Evolutionary conservation across 1,139 yeast genomes (phyloP).

Genomic region (Pichia sp.): DNA sequence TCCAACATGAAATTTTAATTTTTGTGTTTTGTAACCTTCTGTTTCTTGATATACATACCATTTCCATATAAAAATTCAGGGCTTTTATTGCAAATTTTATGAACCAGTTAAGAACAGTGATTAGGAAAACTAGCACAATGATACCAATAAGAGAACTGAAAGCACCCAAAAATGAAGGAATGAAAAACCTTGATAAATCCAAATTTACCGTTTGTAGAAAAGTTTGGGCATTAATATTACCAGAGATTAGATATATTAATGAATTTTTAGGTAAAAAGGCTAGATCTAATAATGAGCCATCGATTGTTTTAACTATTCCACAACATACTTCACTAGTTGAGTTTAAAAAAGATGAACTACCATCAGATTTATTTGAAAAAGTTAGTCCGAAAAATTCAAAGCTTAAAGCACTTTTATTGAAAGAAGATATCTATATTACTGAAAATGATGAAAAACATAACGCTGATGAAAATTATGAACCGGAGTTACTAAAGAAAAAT

Average conservation of each 20-base stretch:
- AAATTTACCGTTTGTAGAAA: conserved; percentile 53
- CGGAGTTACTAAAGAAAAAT: conserved; percentile 18
- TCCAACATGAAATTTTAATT: too few relatives aligned
- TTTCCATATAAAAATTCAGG: too few relatives aligned
- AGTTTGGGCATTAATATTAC: conserved; percentile 61
- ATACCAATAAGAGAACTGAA: conserved; percentile 9
- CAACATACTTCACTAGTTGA: conserved; percentile 61
- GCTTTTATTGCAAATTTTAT: too few relatives aligned
- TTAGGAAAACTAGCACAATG: conserved; percentile 11
- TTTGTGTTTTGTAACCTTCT: too few relatives aligned
- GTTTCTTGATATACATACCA: too few relatives aligned
- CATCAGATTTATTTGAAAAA: conserved; percentile 18
- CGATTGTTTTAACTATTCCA: conserved; percentile 55
- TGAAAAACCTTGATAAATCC: conserved; percentile 59
- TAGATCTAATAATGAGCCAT: conserved; percentile 30
- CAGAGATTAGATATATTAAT: conserved; percentile 59
- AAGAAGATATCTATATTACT: conserved; percentile 42
- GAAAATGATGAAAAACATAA: conserved; percentile 32
- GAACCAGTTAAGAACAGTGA: conserved; percentile 3
- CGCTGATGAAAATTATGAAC: conserved; percentile 7
- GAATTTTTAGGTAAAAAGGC: conserved; percentile 34
- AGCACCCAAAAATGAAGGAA: conserved; percentile 69
- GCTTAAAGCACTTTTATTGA: conserved; percentile 58
- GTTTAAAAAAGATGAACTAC: conserved; percentile 5
- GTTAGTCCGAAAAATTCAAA: conserved; percentile 27